Evolutionary conservation across 2,329 filamentous ascomycete species (phyloP), one percentile per base, ranked within the genome.

Genomic region (Calonectria fujianensis): DNA sequence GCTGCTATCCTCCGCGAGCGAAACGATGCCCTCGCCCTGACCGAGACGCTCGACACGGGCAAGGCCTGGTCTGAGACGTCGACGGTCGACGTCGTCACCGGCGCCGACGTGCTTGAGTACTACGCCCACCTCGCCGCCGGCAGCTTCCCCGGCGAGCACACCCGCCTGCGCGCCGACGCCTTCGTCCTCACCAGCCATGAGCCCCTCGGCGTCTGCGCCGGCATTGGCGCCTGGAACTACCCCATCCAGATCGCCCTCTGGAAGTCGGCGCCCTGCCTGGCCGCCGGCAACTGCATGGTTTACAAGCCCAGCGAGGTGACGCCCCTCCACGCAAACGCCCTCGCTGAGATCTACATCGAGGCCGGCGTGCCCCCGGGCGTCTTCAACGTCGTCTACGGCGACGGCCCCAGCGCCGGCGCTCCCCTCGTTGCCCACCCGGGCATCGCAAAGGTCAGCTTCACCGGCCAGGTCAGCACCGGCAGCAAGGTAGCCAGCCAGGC

Each of bases 161-260:
- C 93, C 63, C 91, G 93, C 71, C 88, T 97, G 52, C 90, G 95
- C 50, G 89, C 92, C 66, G 93, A 95, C 78, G 95, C 95, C 5
- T 96, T 93, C 91, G 92, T 97, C 48, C 95, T 96, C 85, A 96
- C 94, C 14, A 93, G 92, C 81, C 96, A 97, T 83, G 94, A 95
- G 79, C 90, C 95, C 7, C 87, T 97, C 24, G 95, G 95, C 32
- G 95, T 97, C 18, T 97, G 95, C 83, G 95, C 91, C 18, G 95
- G 94, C 72, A 97, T 97, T 78, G 95, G 95, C 70, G 95, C 95
- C 18, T 97, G 95, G 95, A 97, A 97, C 85, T 97, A 97, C 83
- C 95, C 95, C 16, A 94, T 97, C 77, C 95, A 97, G 84, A 97
- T 97, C 78, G 95, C 95, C 11, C 88, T 97, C 1, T 97, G 95